These are phyloP conservation scores for Coemansia pectinata DNA, from an alignment of 192 early-diverging fungal genomes.

Conservation along the genomic window DNA sequence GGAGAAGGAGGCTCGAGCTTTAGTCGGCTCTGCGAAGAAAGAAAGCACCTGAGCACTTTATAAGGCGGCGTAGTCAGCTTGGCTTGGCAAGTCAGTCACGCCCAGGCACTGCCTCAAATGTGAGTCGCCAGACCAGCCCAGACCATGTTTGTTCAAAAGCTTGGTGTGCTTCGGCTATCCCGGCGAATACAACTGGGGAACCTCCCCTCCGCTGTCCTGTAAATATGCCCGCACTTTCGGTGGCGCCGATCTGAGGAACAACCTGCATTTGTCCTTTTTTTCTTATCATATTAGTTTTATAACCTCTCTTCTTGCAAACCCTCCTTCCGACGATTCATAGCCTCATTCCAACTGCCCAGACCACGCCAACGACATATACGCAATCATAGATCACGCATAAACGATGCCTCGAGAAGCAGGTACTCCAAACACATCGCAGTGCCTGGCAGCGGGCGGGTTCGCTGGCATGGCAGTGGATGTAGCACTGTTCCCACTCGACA, in stretches of 20 bases:
- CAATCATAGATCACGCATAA: neutral
- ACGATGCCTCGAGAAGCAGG: constrained; percentile 20
- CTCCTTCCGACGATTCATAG: neutral
- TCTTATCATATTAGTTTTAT: neutral
- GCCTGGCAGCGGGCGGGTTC: constrained; percentile 74
- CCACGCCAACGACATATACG: neutral
- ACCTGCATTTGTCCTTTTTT: constrained; percentile 27
- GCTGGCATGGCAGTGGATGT: constrained; percentile 94
- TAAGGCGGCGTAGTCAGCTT: neutral
- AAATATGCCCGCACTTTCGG: neutral
- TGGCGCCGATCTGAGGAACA: constrained; percentile 14
- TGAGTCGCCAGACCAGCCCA: neutral
- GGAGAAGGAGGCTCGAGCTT: neutral
- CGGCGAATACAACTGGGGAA: neutral
- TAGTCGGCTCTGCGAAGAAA: neutral
- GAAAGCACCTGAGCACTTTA: neutral
- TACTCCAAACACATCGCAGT: constrained; percentile 53
- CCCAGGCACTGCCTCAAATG: neutral
- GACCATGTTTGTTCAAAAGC: neutral
- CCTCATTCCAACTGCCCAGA: neutral
- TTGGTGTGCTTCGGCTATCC: neutral
- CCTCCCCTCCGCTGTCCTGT: neutral
- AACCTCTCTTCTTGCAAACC: neutral
- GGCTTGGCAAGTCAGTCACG: neutral
- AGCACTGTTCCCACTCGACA: constrained; percentile 94